Conservation (phyloP, 2,329 filamentous ascomycete genomes). For the Eutypella sp. region DNA sequence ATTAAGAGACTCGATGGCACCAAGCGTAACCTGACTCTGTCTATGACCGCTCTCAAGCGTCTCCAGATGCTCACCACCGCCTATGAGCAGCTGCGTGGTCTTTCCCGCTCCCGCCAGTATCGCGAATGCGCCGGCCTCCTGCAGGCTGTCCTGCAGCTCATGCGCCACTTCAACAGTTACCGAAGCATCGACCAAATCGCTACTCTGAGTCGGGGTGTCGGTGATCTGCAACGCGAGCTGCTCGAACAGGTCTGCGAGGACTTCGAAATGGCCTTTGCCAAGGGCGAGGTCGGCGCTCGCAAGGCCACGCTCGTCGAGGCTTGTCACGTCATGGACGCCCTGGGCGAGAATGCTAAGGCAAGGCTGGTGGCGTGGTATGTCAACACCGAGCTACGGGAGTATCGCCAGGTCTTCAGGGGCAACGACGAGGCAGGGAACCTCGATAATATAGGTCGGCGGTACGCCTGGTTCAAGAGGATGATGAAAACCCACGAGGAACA, state of each 20-base stretch:
- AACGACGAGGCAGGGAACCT: conserved; percentile 94
- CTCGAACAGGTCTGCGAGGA: conserved; percentile 98
- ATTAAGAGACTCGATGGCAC: conserved; percentile 96
- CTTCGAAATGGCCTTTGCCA: conserved; percentile 92
- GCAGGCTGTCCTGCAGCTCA: conserved; percentile 92
- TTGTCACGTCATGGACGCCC: conserved; percentile 88
- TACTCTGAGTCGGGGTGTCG: conserved; percentile 83
- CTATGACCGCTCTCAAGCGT: conserved; percentile 95
- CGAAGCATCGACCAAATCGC: conserved; percentile 97
- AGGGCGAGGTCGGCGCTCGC: conserved; percentile 70
- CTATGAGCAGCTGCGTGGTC: conserved; percentile 87
- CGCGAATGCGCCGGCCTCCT: conserved; percentile 89
- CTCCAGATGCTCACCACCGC: conserved; percentile 98
- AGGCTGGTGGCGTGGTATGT: conserved; percentile 94
- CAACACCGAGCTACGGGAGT: conserved; percentile 93
- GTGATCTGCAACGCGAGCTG: conserved; percentile 86
- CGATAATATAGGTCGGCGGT: conserved; percentile 92
- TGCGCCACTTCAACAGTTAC: conserved; percentile 98
- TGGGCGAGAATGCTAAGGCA: conserved; percentile 79
- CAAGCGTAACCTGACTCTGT: conserved; percentile 91
- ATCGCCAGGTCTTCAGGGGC: conserved; percentile 89
- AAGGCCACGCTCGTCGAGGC: conserved; percentile 74
- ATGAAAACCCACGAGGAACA: conserved; percentile 94
- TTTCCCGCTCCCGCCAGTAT: conserved; percentile 85
- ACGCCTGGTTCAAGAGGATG: conserved; percentile 95